phyloP scores from a whole-genome alignment of 164 flowering plant species.

The Aristolochia fimbriata region DNA sequence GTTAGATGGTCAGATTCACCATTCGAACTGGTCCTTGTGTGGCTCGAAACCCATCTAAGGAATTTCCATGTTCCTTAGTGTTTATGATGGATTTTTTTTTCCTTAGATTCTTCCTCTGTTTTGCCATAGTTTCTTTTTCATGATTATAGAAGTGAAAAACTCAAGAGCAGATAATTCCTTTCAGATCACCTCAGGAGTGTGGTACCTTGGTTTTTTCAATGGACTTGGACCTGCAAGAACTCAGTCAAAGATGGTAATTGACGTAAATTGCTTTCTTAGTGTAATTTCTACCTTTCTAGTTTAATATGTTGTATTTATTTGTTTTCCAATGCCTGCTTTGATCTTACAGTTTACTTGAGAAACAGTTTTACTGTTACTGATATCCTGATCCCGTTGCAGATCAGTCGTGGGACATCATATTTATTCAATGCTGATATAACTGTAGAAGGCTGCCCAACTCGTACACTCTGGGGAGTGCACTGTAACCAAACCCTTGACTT shows the following conservation, averaged over 20 bases:
- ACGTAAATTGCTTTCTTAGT: slow-evolving; percentile 2
- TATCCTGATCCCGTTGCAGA: slow-evolving; percentile 39
- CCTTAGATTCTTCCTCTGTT: too few relatives aligned
- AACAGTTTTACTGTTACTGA: not conserved
- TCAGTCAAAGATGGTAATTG: slow-evolving; percentile 76
- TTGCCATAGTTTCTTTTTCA: too few relatives aligned
- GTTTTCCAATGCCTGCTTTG: not conserved
- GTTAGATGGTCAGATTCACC: too few relatives aligned
- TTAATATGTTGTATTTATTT: not conserved
- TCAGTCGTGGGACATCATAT: slow-evolving; percentile 52
- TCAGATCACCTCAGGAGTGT: slow-evolving; percentile 80
- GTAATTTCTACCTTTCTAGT: not conserved
- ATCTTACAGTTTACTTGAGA: not conserved
- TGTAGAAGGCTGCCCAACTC: slow-evolving; percentile 60
- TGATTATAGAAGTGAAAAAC: too few relatives aligned
- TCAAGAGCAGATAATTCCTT: slow-evolving; percentile 1
- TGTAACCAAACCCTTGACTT: slow-evolving; percentile 65
- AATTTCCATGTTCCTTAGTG: too few relatives aligned
- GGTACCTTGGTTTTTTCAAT: slow-evolving; percentile 84
- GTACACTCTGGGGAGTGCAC: slow-evolving; percentile 52
- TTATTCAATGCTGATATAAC: slow-evolving; percentile 53
- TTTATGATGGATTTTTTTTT: too few relatives aligned
- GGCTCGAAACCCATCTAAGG: too few relatives aligned
- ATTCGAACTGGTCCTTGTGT: too few relatives aligned
- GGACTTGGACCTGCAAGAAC: slow-evolving; percentile 79